Percentiles rank a stretch among this genome's conserved stretches.
phyloP scores from a whole-genome alignment of 2,329 filamentous ascomycete genomes.

The Nothomitra cinnamomea region DNA sequence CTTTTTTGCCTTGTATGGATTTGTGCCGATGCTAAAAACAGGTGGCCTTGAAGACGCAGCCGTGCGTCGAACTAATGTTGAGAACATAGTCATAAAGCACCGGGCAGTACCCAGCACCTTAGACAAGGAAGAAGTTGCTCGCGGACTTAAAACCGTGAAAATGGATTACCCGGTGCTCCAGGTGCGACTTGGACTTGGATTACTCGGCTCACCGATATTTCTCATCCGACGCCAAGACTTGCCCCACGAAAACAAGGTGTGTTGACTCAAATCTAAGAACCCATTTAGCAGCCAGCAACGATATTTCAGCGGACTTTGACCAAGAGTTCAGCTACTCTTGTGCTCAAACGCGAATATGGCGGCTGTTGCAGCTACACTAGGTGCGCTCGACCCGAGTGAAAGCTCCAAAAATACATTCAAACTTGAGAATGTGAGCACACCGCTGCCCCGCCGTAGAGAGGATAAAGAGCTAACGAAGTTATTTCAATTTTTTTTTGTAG shows the following conservation, averaged over 20 bases:
- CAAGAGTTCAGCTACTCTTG: background rate
- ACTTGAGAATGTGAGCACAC: constrained; percentile 37
- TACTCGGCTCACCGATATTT: background rate
- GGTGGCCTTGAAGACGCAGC: constrained; percentile 5
- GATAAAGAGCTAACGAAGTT: background rate
- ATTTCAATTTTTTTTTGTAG: constrained; percentile 23
- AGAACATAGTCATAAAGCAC: background rate
- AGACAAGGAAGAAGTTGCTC: too few species aligned
- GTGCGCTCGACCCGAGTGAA: constrained; percentile 36
- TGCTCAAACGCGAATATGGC: constrained; percentile 20
- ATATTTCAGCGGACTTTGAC: background rate
- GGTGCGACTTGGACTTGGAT: too few species aligned
- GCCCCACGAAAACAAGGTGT: background rate
- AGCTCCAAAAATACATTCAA: constrained; percentile 44
- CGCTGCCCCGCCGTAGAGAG: constrained; percentile 1
- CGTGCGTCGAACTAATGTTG: background rate
- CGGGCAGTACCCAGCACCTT: too few species aligned
- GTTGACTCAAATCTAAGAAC: constrained; percentile 5
- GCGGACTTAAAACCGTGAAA: too few species aligned
- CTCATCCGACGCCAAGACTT: background rate
- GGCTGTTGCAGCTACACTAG: constrained; percentile 33
- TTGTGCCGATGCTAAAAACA: constrained; percentile 29
- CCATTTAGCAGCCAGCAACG: background rate
- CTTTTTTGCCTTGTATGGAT: constrained; percentile 49
- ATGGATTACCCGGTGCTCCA: too few species aligned